Evolutionary conservation across 169 alveolate genomes (phyloP).

Genomic region (Babesia ovis): DNA sequence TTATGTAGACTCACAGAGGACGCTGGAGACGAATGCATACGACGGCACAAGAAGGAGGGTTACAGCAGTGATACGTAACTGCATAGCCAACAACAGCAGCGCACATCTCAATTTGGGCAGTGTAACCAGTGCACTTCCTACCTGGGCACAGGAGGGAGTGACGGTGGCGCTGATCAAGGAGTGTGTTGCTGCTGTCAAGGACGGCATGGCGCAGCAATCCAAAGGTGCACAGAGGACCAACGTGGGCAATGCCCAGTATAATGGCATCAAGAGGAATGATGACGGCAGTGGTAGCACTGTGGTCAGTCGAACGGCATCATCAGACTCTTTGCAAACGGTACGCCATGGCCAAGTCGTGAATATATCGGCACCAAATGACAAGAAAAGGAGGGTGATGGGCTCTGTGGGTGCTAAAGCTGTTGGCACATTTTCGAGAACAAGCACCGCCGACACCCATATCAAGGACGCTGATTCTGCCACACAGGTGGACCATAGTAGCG

Average conservation of each 20-base stretch:
- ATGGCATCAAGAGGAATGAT: not conserved
- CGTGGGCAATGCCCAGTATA: not conserved
- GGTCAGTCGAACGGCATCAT: not conserved
- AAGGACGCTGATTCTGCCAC: not conserved
- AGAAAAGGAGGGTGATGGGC: not conserved
- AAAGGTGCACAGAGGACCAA: not conserved
- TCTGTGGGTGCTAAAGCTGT: not conserved
- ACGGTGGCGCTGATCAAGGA: conserved; percentile 33
- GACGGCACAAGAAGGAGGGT: conserved; percentile 66
- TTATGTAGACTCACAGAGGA: conserved; percentile 85
- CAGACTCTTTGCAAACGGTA: not conserved
- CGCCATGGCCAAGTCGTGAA: not conserved
- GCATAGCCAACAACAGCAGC: conserved; percentile 59
- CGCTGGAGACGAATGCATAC: conserved; percentile 73
- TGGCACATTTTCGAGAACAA: not conserved
- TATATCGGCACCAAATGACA: conserved; percentile 4
- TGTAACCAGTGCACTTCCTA: conserved; percentile 53
- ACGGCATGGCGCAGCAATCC: not conserved
- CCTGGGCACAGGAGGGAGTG: conserved; percentile 43
- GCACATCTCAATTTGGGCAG: conserved; percentile 53
- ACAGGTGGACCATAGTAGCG: not conserved
- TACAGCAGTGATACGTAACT: conserved; percentile 36
- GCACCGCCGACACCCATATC: conserved; percentile 12
- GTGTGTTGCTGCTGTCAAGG: conserved; percentile 12
- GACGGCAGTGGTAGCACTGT: not conserved